Conservation (phyloP, 495 filamentous ascomycete genomes). For the Aspergillus taichungensis region DNA sequence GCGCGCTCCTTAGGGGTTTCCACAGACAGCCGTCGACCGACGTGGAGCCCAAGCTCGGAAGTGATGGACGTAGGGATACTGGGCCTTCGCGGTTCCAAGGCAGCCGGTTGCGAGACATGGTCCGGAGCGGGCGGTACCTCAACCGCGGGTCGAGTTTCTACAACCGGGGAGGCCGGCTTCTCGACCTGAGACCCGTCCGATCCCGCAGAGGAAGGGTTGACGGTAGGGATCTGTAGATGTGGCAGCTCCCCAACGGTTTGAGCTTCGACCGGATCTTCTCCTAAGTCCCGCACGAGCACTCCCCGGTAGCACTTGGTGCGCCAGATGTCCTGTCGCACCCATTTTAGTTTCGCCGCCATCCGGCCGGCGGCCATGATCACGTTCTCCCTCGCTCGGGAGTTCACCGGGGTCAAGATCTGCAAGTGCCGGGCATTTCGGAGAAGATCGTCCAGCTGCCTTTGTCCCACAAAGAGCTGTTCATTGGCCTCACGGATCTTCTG, state of each 20-base stretch:
- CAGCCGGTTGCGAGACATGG: constrained; percentile 13
- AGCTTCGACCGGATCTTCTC: constrained; percentile 50
- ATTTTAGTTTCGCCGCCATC: constrained; percentile 83
- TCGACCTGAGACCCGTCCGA: not conserved
- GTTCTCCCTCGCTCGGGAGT: constrained; percentile 75
- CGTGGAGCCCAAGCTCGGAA: constrained; percentile 18
- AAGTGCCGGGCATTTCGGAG: constrained; percentile 90
- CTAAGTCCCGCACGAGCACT: constrained; percentile 74
- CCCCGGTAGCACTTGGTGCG: constrained; percentile 84
- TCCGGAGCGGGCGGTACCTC: constrained; percentile 1
- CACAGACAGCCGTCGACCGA: constrained; percentile 24
- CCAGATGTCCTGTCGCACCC: constrained; percentile 90
- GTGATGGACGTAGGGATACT: constrained; percentile 28
- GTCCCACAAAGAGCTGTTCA: constrained; percentile 62
- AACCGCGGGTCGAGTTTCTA: not conserved
- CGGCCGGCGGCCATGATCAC: constrained; percentile 76
- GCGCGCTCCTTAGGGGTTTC: constrained; percentile 21
- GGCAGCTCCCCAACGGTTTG: constrained; percentile 13
- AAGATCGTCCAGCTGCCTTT: constrained; percentile 71
- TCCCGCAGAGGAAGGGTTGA: not conserved
- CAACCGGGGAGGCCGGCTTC: constrained; percentile 8
- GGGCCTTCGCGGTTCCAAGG: constrained; percentile 25
- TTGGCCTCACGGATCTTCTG: constrained; percentile 77
- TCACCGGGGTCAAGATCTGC: constrained; percentile 78
- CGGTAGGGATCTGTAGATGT: constrained; percentile 12